phyloP scores from a whole-genome alignment of 2,329 filamentous ascomycete species.

The Aspergillus proliferans region DNA sequence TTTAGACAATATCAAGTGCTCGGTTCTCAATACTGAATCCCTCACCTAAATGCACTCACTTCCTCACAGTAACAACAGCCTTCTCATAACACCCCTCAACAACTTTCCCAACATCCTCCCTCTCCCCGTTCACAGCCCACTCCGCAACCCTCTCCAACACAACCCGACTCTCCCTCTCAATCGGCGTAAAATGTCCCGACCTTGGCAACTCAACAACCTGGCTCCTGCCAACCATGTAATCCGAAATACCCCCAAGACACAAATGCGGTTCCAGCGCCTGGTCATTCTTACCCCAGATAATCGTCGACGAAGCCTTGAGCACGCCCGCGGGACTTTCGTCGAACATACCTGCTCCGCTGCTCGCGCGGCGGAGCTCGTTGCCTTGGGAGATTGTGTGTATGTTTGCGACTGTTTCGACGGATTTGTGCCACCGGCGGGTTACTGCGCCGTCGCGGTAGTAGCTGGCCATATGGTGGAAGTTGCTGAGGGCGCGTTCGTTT shows the following conservation, averaged over 20 bases:
- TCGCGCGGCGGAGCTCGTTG: conserved; percentile 23
- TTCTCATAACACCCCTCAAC: conserved; percentile 28
- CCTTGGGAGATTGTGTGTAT: conserved; percentile 41
- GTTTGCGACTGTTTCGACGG: conserved; percentile 43
- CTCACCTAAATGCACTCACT: conserved; percentile 14
- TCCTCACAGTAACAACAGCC: conserved; percentile 25
- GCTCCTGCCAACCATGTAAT: conserved; percentile 46
- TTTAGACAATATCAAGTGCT: too few relatives aligned
- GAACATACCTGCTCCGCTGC: conserved; percentile 39
- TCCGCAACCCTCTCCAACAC: conserved; percentile 38
- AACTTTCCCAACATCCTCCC: conserved; percentile 26
- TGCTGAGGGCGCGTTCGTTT: conserved; percentile 35
- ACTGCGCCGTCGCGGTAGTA: conserved; percentile 51
- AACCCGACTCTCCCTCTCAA: conserved; percentile 40
- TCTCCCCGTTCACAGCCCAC: conserved; percentile 34
- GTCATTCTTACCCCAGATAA: conserved; percentile 51
- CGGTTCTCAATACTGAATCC: not conserved
- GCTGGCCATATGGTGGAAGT: conserved; percentile 47
- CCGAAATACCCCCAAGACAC: conserved; percentile 47
- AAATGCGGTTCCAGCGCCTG: conserved; percentile 45
- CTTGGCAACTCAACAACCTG: conserved; percentile 46
- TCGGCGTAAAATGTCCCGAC: conserved; percentile 50
- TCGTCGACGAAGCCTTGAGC: conserved; percentile 47
- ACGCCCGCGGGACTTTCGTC: conserved; percentile 40
- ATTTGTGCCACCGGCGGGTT: conserved; percentile 45